Conservation (phyloP, 202 grass and related monocot species). For the Dendrocalamus latiflorus region DNA sequence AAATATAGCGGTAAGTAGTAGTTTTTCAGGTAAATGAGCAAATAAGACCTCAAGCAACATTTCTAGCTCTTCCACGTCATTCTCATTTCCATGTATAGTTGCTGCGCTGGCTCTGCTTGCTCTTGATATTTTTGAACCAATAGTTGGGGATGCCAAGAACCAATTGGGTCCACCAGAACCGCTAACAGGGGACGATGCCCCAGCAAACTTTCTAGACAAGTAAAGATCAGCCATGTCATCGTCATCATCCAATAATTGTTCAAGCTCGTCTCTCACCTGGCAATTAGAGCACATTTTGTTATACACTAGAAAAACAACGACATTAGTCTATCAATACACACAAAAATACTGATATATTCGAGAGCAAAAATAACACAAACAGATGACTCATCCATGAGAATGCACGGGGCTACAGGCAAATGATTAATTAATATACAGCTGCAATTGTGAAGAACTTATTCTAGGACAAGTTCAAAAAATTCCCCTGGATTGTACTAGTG, state of each 20-base stretch:
- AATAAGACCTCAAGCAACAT: conserved; percentile 92
- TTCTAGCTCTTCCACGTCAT: conserved; percentile 94
- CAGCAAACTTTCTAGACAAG: conserved; percentile 94
- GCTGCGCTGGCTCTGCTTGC: conserved; percentile 84
- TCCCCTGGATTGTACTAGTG: neutral
- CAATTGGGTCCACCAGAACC: conserved; percentile 81
- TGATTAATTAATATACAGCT: neutral
- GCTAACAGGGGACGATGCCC: conserved; percentile 71
- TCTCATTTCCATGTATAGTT: conserved; percentile 89
- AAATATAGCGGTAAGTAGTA: neutral
- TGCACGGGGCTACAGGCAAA: neutral
- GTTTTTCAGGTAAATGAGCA: conserved; percentile 4
- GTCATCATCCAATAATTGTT: conserved; percentile 97
- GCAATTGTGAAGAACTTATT: neutral
- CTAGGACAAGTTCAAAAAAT: neutral
- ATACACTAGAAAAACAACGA: neutral
- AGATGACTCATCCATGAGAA: neutral
- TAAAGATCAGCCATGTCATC: conserved; percentile 99
- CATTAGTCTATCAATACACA: neutral
- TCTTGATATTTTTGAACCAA: conserved; percentile 96
- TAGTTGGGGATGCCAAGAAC: conserved; percentile 81
- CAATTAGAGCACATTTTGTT: conserved; percentile 26
- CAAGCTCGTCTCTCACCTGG: conserved; percentile 96
- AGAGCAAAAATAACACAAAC: neutral
- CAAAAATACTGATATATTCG: neutral